Evolutionary conservation across 176 grass and related monocot genomes (phyloP).

Genomic region (Themeda triandra): DNA sequence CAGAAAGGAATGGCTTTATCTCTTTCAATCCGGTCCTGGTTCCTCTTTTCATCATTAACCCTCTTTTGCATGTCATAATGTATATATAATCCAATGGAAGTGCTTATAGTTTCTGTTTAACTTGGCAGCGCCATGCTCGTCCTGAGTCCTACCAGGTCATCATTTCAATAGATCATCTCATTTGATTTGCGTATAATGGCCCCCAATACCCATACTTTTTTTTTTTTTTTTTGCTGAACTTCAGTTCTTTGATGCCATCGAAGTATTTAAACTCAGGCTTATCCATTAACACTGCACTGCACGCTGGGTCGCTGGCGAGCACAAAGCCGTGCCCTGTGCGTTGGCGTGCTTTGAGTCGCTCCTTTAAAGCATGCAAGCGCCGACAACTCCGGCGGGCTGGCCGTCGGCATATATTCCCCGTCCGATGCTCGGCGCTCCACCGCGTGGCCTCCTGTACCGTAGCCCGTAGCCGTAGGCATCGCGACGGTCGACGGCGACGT

Average conservation of each 20-base stretch:
- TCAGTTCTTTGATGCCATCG: not conserved
- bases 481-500: not conserved
- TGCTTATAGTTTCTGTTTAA: not conserved
- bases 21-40: not conserved
- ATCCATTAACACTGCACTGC: not conserved
- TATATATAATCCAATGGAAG: constrained; percentile 15
- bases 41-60: constrained; percentile 32
- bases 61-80: constrained; percentile 17
- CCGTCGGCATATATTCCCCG: constrained; percentile 7
- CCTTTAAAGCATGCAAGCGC: constrained; percentile 28
- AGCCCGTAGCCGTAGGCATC: constrained; percentile 24
- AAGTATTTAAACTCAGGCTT: too few species aligned
- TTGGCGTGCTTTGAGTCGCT: constrained; percentile 24
- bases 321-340: constrained; percentile 15
- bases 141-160: not conserved
- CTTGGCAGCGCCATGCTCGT: constrained; percentile 5
- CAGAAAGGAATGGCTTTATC: not conserved
- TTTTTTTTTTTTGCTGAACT: too few species aligned
- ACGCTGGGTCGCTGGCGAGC: not conserved
- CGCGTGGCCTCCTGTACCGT: constrained; percentile 15
- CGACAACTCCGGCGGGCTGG: constrained; percentile 15
- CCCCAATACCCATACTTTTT: too few species aligned
- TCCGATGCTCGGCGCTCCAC: not conserved
- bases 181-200: not conserved
- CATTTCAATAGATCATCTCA: not conserved